These are phyloP conservation scores for Bisporella sp. DNA, from an alignment of 2,329 filamentous ascomycete genomes.

Conservation along the genomic window DNA sequence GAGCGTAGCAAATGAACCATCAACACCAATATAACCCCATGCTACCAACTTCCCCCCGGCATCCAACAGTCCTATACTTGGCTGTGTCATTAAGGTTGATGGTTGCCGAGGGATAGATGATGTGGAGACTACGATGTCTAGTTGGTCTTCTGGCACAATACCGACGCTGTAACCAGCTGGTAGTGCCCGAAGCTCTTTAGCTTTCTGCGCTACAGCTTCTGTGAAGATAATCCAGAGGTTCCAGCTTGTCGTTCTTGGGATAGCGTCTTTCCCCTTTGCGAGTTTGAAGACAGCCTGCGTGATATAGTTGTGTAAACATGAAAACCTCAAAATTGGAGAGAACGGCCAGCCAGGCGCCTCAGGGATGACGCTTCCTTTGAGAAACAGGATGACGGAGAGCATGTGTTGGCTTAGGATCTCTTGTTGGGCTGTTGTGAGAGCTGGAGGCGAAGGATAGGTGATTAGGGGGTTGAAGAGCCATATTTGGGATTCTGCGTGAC, in stretches of 20 bases:
- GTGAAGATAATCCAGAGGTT: constrained; percentile 16
- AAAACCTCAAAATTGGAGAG: constrained; percentile 16
- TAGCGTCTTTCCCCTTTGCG: constrained; percentile 7
- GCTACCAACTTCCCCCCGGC: constrained; percentile 13
- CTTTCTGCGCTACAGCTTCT: neutral
- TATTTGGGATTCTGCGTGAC: constrained; percentile 23
- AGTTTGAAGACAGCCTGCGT: constrained; percentile 8
- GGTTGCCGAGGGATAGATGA: constrained; percentile 19
- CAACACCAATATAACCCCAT: constrained; percentile 24
- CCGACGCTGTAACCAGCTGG: constrained; percentile 13
- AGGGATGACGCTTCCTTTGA: constrained; percentile 15
- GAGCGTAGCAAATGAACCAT: constrained; percentile 22
- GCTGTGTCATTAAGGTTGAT: constrained; percentile 16
- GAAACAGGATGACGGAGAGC: constrained; percentile 10
- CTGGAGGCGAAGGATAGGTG: neutral
- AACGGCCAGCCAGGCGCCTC: constrained; percentile 27
- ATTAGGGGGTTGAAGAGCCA: constrained; percentile 24
- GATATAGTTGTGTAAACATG: constrained; percentile 16
- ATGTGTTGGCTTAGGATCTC: constrained; percentile 10
- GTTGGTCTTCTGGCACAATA: constrained; percentile 18
- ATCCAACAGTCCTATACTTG: constrained; percentile 19
- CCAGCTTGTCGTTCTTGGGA: constrained; percentile 15
- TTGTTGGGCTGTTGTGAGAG: constrained; percentile 6
- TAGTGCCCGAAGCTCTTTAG: constrained; percentile 1
- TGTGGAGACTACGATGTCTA: constrained; percentile 22